Conservation (phyloP, 1,284 basidiomycete species). For the Austropuccinia psidii region DNA sequence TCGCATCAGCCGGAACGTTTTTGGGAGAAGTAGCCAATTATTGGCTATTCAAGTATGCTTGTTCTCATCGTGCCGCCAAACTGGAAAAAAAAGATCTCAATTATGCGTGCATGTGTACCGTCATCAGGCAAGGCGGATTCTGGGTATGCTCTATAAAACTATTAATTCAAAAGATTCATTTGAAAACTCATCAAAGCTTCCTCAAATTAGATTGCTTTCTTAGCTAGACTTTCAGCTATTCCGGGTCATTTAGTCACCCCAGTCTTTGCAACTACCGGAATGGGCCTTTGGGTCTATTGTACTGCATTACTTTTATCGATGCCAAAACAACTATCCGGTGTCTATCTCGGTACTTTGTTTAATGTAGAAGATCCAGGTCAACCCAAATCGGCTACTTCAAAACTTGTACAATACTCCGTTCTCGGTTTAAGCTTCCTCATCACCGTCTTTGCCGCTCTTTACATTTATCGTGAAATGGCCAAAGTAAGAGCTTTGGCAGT, state of each 20-base stretch:
- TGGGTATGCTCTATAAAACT: constrained; percentile 23
- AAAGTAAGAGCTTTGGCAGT: background rate
- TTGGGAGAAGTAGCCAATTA: constrained; percentile 47
- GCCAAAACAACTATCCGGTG: constrained; percentile 47
- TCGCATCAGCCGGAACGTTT: constrained; percentile 44
- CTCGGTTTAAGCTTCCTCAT: background rate
- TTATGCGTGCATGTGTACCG: constrained; percentile 47
- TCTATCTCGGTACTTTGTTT: constrained; percentile 44
- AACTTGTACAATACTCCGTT: background rate
- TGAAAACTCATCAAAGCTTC: background rate
- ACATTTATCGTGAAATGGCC: constrained; percentile 14
- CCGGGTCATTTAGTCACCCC: constrained; percentile 45
- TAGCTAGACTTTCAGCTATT: constrained; percentile 45
- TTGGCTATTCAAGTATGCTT: constrained; percentile 48
- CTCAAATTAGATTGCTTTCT: background rate
- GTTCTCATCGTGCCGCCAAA: constrained; percentile 44
- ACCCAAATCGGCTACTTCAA: background rate
- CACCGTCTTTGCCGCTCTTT: constrained; percentile 6
- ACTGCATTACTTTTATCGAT: constrained; percentile 46
- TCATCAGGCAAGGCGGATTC: constrained; percentile 47
- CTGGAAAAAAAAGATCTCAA: constrained; percentile 47
- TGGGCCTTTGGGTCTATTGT: constrained; percentile 45
- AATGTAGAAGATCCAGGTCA: background rate
- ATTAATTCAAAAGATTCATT: background rate
- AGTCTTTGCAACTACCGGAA: constrained; percentile 47